Conservation (phyloP, 306 rosid species). For the Quercus agrifolia region DNA sequence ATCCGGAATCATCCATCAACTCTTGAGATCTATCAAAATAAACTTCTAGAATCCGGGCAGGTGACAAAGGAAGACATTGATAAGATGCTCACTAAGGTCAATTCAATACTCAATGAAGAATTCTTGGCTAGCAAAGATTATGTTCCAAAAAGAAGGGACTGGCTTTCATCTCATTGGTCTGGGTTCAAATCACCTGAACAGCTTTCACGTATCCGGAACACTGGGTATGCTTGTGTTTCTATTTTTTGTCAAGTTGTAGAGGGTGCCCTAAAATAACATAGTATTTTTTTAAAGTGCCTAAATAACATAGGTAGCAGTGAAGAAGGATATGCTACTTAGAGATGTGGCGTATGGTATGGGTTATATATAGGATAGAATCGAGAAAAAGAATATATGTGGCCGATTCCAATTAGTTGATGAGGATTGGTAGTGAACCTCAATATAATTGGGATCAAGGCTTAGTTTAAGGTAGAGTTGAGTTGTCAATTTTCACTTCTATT, state of each 20-base stretch:
- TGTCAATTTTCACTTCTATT: conserved; percentile 2
- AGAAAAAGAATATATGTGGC: too few species aligned
- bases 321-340: too few species aligned
- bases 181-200: conserved; percentile 98
- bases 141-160: conserved; percentile 84
- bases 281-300: too few species aligned
- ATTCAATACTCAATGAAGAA: conserved; percentile 77
- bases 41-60: conserved; percentile 76
- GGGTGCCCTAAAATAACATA: too few species aligned
- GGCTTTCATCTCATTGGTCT: conserved; percentile 96
- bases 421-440: too few species aligned
- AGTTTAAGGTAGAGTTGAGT: too few species aligned
- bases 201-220: conserved; percentile 83
- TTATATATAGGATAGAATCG: too few species aligned
- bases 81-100: conserved; percentile 64
- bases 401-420: too few species aligned
- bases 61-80: conserved; percentile 62
- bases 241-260: neutral
- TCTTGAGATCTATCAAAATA: conserved; percentile 81
- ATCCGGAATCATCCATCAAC: conserved; percentile 81
- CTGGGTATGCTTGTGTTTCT: conserved; percentile 59
- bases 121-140: conserved; percentile 90
- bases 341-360: too few species aligned
- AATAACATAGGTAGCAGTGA: too few species aligned
- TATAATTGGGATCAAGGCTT: too few species aligned